These are phyloP conservation scores for Cadophora luteo-olivacea DNA, from an alignment of 2,329 filamentous ascomycete species.

Conservation along the genomic window DNA sequence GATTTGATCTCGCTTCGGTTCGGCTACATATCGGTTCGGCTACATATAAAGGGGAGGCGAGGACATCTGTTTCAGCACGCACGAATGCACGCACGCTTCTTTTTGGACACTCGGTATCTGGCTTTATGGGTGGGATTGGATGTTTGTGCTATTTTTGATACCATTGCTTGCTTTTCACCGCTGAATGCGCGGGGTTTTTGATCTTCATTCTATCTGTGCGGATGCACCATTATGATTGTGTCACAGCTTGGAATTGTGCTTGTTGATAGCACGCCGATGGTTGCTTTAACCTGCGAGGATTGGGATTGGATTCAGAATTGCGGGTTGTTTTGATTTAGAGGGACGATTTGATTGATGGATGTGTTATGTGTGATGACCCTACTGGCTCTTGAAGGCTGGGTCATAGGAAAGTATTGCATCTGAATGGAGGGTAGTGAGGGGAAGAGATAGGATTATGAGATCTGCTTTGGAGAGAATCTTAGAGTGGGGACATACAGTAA, in stretches of 20 bases:
- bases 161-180: slow-evolving; percentile 28
- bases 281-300: background rate
- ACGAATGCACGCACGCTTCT: slow-evolving; percentile 9
- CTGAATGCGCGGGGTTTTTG: background rate
- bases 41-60: slow-evolving; percentile 18
- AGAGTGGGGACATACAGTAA: background rate
- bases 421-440: background rate
- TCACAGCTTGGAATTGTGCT: slow-evolving; percentile 1
- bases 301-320: background rate
- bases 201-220: background rate
- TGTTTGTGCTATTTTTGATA: slow-evolving; percentile 27
- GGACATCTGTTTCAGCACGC: slow-evolving; percentile 7
- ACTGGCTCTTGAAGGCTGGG: slow-evolving; percentile 9
- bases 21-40: slow-evolving; percentile 18
- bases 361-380: slow-evolving; percentile 12
- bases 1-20: slow-evolving; percentile 13
- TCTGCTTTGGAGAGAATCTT: background rate
- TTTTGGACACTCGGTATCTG: slow-evolving; percentile 2
- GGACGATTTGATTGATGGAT: slow-evolving; percentile 1
- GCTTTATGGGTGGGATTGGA: slow-evolving; percentile 14
- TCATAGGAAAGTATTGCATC: background rate
- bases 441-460: slow-evolving; percentile 2
- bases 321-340: background rate
- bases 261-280: background rate
- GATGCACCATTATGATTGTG: slow-evolving; percentile 15